Evolutionary conservation across 805 yeast genomes (phyloP), one percentile per base, ranked within the genome.

Genomic region (Jamesozyma rosinii): DNA sequence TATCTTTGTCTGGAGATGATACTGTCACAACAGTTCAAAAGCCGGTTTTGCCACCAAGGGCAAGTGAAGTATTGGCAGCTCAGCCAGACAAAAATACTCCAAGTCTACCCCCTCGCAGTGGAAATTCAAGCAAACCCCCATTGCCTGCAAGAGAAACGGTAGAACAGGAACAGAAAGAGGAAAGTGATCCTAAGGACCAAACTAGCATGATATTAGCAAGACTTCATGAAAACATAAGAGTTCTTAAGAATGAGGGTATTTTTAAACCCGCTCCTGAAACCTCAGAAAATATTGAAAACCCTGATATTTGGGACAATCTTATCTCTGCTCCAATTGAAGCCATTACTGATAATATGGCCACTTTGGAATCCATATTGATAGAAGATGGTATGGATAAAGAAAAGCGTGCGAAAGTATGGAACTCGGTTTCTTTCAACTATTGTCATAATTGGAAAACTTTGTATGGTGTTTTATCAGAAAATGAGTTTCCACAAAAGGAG

Each of bases 381-480:
- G 18, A 33, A 1, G 19, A 35, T 9, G 47, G 46, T 9, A 33
- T 49, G 4, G 42, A 42, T 8, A 15, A 9, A 8, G 35, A 31
- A 9, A 26, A 34, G 5, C 44, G 50, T 18, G 24, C 35, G 4
- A 8, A 39, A 19, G 33, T 46, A 15, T 49, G 52, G 52, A 31
- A 46, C 26, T 31, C 45, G 3, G 15, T 44, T 11, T 35, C 45
- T n/a, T 44, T 48, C 15, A 22, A 20, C 27, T 17, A 43, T 18
- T 37, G 30, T 13, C 43, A 42, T 37, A 37, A 45, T 11, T 48
- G 51, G 51, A 29, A 37, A 8, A 38, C 32, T 5, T 37, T 48
- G 6, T 48, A 39, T 22, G 39, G 38, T 8, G 22, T 39, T 3
- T 30, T 49, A n/a, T 22, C 32, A 5, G 38, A 35, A 6, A 49